Evolutionary conservation across 495 filamentous ascomycete genomes (phyloP).

Genomic region (Daldinia vernicosa): DNA sequence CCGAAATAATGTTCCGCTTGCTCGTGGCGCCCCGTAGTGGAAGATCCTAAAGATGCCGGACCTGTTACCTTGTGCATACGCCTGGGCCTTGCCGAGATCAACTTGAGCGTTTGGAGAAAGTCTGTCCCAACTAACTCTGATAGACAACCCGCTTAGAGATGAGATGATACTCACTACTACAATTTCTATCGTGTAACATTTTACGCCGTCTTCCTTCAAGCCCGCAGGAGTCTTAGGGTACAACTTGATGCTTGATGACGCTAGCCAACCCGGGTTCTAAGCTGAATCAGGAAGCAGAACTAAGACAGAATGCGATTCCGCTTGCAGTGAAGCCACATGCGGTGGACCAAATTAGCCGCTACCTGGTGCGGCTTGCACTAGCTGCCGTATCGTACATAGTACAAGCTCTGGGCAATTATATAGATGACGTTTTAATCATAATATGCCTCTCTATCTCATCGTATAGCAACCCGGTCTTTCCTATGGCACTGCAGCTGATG

Average conservation of each 20-base stretch:
- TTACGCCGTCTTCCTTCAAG: slow-evolving; percentile 15
- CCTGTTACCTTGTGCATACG: slow-evolving; percentile 26
- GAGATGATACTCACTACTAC: background rate
- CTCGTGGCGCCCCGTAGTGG: slow-evolving; percentile 8
- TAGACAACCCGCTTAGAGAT: background rate
- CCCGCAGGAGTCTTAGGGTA: background rate
- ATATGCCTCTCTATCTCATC: slow-evolving; percentile 14
- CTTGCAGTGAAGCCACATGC: slow-evolving; percentile 23
- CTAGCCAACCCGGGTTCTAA: slow-evolving; percentile 3
- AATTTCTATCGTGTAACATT: background rate
- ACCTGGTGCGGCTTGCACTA: slow-evolving; percentile 28
- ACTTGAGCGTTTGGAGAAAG: slow-evolving; percentile 15
- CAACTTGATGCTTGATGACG: slow-evolving; percentile 17
- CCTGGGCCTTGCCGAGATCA: slow-evolving; percentile 20
- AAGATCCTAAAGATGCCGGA: slow-evolving; percentile 24
- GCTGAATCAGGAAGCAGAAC: slow-evolving; percentile 15
- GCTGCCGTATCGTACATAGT: slow-evolving; percentile 21
- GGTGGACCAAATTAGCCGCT: slow-evolving; percentile 22
- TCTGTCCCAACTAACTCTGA: slow-evolving; percentile 19
- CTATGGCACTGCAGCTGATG: background rate
- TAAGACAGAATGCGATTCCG: slow-evolving; percentile 24
- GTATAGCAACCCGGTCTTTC: background rate
- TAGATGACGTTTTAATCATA: slow-evolving; percentile 16
- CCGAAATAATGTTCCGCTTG: slow-evolving; percentile 28
- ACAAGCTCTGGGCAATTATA: background rate